phyloP scores from a whole-genome alignment of 2,329 filamentous ascomycete species.

The Colletotrichum australisinense region DNA sequence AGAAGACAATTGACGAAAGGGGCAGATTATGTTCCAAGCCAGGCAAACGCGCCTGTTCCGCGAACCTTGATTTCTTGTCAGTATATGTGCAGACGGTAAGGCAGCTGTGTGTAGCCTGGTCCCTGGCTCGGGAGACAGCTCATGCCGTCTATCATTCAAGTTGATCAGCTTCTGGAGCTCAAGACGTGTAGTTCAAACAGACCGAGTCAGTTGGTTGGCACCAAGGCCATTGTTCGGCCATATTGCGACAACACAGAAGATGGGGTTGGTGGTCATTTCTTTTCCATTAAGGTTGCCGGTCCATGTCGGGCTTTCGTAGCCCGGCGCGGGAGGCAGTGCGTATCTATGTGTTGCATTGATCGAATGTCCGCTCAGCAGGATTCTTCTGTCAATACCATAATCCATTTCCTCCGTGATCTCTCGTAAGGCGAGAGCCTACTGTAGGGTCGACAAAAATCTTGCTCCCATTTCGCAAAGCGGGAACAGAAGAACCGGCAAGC shows the following conservation, averaged over 20 bases:
- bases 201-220: neutral
- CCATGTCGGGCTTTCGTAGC: neutral
- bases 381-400: neutral
- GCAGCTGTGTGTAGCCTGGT: neutral
- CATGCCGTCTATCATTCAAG: neutral
- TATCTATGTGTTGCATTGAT: neutral
- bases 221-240: neutral
- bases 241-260: neutral
- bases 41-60: neutral
- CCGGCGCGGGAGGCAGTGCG: neutral
- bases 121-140: neutral
- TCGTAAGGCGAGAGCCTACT: neutral
- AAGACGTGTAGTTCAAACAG: neutral
- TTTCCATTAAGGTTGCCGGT: constrained; percentile 6
- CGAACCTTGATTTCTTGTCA: neutral
- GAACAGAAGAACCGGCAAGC: neutral
- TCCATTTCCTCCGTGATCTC: neutral
- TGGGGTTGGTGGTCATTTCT: neutral
- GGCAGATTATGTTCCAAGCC: neutral
- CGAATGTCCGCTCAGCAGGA: neutral
- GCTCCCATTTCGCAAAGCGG: neutral
- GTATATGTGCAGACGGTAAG: neutral
- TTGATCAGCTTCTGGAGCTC: neutral
- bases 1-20: neutral
- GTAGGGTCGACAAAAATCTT: neutral